Conservation (phyloP, 345 rosid genomes). For the Corchorus olitorius region DNA sequence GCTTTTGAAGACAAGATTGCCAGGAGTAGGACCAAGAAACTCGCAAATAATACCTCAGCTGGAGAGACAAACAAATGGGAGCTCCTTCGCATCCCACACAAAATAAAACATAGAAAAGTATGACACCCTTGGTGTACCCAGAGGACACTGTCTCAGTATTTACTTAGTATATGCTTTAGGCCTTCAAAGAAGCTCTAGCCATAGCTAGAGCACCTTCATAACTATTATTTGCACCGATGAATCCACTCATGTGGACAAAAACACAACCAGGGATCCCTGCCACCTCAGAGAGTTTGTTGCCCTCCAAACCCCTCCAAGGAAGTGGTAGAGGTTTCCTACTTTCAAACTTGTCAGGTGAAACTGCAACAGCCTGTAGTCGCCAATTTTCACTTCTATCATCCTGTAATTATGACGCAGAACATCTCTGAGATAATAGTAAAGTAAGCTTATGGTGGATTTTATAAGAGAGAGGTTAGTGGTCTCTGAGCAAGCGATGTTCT, state of each 20-base stretch:
- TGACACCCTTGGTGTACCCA: neutral
- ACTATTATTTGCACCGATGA: slow-evolving; percentile 71
- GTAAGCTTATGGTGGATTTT: neutral
- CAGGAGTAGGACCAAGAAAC: neutral
- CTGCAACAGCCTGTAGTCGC: slow-evolving; percentile 80
- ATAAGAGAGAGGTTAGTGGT: neutral
- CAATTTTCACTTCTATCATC: slow-evolving; percentile 81
- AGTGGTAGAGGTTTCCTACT: slow-evolving; percentile 79
- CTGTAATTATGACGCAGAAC: slow-evolving; percentile 34
- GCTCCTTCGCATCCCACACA: neutral
- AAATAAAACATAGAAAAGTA: neutral
- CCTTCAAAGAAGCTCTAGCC: slow-evolving; percentile 52
- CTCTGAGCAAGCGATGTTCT: neutral
- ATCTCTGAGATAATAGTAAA: neutral
- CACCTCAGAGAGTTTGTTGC: slow-evolving; percentile 57
- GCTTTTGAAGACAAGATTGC: neutral
- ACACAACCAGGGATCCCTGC: slow-evolving; percentile 66
- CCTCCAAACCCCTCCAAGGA: slow-evolving; percentile 81
- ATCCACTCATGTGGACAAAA: slow-evolving; percentile 87
- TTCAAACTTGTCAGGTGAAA: slow-evolving; percentile 73
- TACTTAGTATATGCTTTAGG: slow-evolving; percentile 15
- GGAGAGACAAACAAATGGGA: neutral
- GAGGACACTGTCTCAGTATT: neutral
- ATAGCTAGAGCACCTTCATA: slow-evolving; percentile 73
- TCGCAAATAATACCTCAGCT: neutral